Base-by-base conservation (phyloP, 805 yeast species). In the Saccharomyces cerevisiae region DNA sequence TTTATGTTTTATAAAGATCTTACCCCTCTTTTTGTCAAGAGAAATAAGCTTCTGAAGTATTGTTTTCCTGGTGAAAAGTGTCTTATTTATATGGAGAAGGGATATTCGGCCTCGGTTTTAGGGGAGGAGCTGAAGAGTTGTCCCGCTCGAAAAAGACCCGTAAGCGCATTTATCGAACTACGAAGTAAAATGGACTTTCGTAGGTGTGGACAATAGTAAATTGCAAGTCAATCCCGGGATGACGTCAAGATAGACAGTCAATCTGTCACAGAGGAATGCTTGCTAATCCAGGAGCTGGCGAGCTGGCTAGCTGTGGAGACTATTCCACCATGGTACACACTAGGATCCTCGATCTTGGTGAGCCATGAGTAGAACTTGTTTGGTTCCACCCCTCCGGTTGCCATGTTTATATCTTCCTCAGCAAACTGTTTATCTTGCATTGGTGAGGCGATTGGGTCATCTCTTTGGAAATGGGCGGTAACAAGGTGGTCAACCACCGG, bases 401-500 rank as follows among this genome's bases (percentile, higher is more conserved):
- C 59, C 6, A 54, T 27, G 48, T 59, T 64, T 27, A 55, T 48
- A 36, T 61, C 58, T 6, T 55, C 52, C 29, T 58, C 17, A 8
- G 24, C 1, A 9, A 24, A 17, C 24, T 26, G 13, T 11, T 27
- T 22, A n/a, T 27, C 49, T 13, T 51, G 46, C 36, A 58, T 58
- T 13, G 50, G 54, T 9, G 51, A 10, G 9, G 46, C 4, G 14
- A n/a, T 24, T 29, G 29, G 5, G 22, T 28, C 31, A 26, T 28
- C 36, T 27, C 31, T 21, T 29, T 11, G 14, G 26, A 48, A 27
- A 21, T 29, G 32, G 6, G 32, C 24, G 24, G 22, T 5, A 8
- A 22, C 24, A 26, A 31, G 46, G 65, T 85, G 90, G 55, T 84
- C 88, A 47, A 85, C 71, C 0, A 85, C 86, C 1, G 80, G 82